phyloP scores from a whole-genome alignment of 2,329 filamentous ascomycete species.

The Pseudogymnoascus sp. region DNA sequence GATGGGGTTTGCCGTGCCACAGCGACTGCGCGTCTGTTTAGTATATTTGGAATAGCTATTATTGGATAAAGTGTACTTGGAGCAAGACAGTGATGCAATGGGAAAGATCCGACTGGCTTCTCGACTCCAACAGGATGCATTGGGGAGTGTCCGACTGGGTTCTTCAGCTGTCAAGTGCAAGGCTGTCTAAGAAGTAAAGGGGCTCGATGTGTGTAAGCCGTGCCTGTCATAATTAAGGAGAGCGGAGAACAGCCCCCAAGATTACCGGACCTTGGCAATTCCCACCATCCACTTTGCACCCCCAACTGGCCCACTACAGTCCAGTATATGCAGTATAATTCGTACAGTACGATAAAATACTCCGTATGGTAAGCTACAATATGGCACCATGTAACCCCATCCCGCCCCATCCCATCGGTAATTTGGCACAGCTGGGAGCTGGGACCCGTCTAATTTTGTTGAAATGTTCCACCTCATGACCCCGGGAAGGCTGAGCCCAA shows the following conservation, averaged over 20 bases:
- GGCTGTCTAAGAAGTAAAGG: not conserved
- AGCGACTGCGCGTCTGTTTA: not conserved
- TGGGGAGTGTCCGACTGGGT: not conserved
- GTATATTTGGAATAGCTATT: not conserved
- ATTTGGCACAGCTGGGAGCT: constrained; percentile 4
- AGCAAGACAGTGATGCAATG: not conserved
- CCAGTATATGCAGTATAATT: not conserved
- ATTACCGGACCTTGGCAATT: not conserved
- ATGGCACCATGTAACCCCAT: not conserved
- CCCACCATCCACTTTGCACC: not conserved
- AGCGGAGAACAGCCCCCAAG: not conserved
- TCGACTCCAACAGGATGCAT: not conserved
- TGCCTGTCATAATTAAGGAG: not conserved
- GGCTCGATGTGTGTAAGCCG: not conserved
- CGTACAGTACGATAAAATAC: not conserved
- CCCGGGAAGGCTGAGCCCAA: constrained; percentile 6
- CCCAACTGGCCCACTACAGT: not conserved
- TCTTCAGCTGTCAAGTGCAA: not conserved
- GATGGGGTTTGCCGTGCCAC: not conserved
- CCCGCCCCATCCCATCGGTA: not conserved
- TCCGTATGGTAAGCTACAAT: not conserved
- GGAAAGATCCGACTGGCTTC: not conserved
- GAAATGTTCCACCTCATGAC: not conserved
- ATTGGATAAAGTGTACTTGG: not conserved
- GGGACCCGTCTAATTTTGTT: not conserved